Base-by-base conservation (phyloP, 148 eudicot genomes). In the Cornus kousa region DNA sequence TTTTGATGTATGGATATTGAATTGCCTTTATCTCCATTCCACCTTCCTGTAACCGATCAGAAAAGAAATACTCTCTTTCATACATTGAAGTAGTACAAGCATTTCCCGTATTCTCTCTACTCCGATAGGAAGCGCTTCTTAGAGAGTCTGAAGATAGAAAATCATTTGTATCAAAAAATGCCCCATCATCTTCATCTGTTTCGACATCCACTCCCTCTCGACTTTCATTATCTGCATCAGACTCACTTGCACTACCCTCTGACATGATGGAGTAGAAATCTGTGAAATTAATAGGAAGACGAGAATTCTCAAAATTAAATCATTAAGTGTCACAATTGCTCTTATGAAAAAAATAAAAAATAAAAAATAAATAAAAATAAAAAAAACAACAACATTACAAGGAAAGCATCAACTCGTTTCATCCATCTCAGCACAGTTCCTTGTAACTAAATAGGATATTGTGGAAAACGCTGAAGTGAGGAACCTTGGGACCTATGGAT, bases 191-290 rank as follows among this genome's bases (percentile, higher is more conserved):
- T 82, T 93, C 98, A 85, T 95, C 96, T 71, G 93, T 83, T 84
- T 95, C 97, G 57, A 84, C 86, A 81, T 89, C 89, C 12, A 71
- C 94, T 71, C 96, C 98, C 75, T 90, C 81, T 75, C 87, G 94
- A 81, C 98, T 95, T 82, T 91, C 97, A 77, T 89, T 91, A 79
- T 93, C 97, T 23, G 86, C 95, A 76, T 91, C 98, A 13, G 96
- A 90, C 73, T 93, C 98, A 74, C 86, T 84, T 84, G 85, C 96
- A 86, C 97, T 93, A 78, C 98, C 98, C 85, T 93, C 98, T 43
- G 97, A 95, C 97, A 95, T 87, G 85, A 93, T 85, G 37, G 98
- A 95, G 79, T 95, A 93, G 82, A 95, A 93, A 90, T 95, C 98
- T 93, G 89, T 9, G 37, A 81, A 50, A 84, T 8, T 12, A 67